Base-by-base conservation (phyloP, 1,284 basidiomycete genomes). In the Ganoderma lucidum region DNA sequence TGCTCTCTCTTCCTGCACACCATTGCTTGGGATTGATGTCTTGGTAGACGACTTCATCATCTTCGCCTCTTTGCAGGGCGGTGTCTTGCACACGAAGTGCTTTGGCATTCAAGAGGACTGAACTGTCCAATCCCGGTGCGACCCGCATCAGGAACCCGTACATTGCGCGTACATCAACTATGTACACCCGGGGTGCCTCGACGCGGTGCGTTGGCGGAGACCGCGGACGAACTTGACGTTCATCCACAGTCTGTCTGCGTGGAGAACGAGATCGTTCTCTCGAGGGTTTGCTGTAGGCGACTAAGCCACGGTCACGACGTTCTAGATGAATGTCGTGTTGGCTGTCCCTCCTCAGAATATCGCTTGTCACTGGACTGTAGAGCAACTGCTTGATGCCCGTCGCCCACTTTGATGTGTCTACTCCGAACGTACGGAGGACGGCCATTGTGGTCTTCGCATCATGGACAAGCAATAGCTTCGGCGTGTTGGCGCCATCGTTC, bases 1-100 rank as follows among this genome's bases (percentile, higher is more conserved):
- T 76, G 76, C 79, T 80, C 45, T 81, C 81, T 56, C 77, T 81
- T 28, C 80, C 81, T 12, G 81, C 80, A 67, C 78, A 80, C 75
- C 75, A 76, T 45, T 65, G 67, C 32, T 74, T 73, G 3, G 70
- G 66, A 39, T 75, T 70, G 19, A 70, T 62, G 0, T 66, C 67
- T 56, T 71, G 65, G 45, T 64, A 74, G 23, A 64, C 70, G 63
- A 68, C 58, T 51, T 71, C 63, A 30, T 65, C 66, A 6, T 70
- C 69, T 39, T 67, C 70, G 12, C 70, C 67, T 45, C 69, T 66
- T 0, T 51, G 65, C 9, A 73, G 68, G 32, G 70, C 61, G 1
- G 62, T 66, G 42, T 71, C 72, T 23, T 69, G 61, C 9, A 78
- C 71, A 0, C 59, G 55, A 6, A 78, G 70, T 28, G 71, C 66